These are phyloP conservation scores for Fusarium lyarnte DNA, from an alignment of 2,329 filamentous ascomycete genomes.

Conservation along the genomic window DNA sequence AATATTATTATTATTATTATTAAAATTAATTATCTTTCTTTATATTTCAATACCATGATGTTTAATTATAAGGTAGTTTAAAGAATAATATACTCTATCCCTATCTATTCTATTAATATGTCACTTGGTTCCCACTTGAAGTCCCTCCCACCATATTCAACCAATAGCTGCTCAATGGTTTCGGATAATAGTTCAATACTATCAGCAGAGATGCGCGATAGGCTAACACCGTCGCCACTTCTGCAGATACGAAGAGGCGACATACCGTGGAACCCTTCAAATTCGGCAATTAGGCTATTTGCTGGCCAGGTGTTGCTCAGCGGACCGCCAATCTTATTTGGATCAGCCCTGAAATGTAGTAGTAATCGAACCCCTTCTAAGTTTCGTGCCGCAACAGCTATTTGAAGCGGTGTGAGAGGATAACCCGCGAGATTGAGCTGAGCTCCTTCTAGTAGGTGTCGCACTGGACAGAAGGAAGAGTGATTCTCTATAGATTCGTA, in stretches of 20 bases:
- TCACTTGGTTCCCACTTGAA: fast-evolving
- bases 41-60: too few species aligned
- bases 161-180: background rate
- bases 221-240: too few species aligned
- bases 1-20: too few species aligned
- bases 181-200: too few species aligned
- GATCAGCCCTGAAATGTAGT: fast-evolving
- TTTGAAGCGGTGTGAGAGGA: fast-evolving
- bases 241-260: background rate
- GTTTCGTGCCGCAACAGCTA: background rate
- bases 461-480: too few species aligned
- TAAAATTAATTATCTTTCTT: too few species aligned
- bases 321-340: fast-evolving
- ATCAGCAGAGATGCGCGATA: too few species aligned
- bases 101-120: too few species aligned
- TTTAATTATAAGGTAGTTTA: too few species aligned
- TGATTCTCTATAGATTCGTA: too few species aligned
- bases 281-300: fast-evolving
- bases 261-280: fast-evolving
- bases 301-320: fast-evolving
- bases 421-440: fast-evolving
- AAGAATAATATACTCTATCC: too few species aligned
- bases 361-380: fast-evolving
- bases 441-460: too few species aligned
- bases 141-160: background rate